phyloP scores from a whole-genome alignment of 495 filamentous ascomycete species.

The Xylaria bambusicola region DNA sequence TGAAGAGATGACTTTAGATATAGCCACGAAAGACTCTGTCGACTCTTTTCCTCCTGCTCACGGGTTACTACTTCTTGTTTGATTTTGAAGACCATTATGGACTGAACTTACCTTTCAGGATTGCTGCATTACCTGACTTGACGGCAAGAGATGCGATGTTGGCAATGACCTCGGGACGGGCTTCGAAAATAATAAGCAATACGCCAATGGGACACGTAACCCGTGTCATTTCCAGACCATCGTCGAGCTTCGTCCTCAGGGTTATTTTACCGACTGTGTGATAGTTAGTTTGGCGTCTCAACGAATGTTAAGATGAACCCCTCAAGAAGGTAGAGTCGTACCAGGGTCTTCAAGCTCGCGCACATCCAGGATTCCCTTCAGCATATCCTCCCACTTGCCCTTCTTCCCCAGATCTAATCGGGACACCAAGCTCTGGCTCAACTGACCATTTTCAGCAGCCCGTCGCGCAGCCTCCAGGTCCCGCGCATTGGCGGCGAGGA shows the following conservation, averaged over 20 bases:
- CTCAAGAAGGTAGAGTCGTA: conserved; percentile 45
- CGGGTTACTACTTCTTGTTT: background rate
- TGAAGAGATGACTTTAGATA: conserved; percentile 79
- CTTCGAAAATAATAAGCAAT: conserved; percentile 96
- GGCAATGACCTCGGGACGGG: conserved; percentile 96
- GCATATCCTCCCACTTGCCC: conserved; percentile 97
- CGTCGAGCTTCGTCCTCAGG: conserved; percentile 82
- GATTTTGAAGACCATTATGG: background rate
- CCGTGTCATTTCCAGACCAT: conserved; percentile 79
- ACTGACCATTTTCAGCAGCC: conserved; percentile 69
- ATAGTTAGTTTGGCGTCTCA: conserved; percentile 1
- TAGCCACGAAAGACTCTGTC: conserved; percentile 85
- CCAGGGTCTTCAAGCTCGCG: conserved; percentile 83
- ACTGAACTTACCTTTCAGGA: conserved; percentile 70
- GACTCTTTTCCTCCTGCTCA: conserved; percentile 85
- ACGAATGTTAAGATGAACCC: background rate
- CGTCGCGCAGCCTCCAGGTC: conserved; percentile 74
- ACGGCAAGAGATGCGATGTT: conserved; percentile 97
- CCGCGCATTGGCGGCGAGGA: conserved; percentile 80
- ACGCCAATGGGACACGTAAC: conserved; percentile 94
- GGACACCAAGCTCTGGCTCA: conserved; percentile 87
- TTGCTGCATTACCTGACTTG: conserved; percentile 96
- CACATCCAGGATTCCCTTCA: conserved; percentile 92
- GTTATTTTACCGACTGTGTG: conserved; percentile 78
- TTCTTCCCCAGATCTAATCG: conserved; percentile 79